Evolutionary conservation across 2,329 filamentous ascomycete species (phyloP).

Genomic region (Leptodontidium sp.): DNA sequence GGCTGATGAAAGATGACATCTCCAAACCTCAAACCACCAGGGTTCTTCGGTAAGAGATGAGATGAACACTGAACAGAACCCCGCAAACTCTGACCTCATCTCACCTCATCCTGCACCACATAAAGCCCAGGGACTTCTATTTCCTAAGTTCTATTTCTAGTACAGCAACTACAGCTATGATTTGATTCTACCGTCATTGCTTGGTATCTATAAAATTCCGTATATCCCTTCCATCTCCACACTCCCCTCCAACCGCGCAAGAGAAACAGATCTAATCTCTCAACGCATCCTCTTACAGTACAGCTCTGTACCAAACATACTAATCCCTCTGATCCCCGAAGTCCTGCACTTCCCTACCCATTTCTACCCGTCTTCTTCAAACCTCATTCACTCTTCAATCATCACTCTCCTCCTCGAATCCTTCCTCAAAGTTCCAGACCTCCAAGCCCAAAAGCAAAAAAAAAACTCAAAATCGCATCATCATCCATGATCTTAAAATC

Average conservation of each 20-base stretch:
- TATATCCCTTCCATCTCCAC: slow-evolving; percentile 7
- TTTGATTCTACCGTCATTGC: background rate
- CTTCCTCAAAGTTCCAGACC: background rate
- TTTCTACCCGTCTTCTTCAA: background rate
- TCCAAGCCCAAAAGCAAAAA: background rate
- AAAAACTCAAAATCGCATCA: background rate
- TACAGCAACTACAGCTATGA: no score
- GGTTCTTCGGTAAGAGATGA: background rate
- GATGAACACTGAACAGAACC: background rate
- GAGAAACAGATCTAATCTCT: slow-evolving; percentile 3
- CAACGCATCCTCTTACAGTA: background rate
- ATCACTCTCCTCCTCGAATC: background rate
- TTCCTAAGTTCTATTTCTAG: no score
- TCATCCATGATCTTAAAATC: no score
- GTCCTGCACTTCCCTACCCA: background rate
- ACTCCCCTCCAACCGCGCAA: background rate
- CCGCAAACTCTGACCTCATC: slow-evolving; percentile 9
- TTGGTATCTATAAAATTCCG: no score
- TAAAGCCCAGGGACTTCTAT: background rate
- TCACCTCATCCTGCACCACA: background rate
- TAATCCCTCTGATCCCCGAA: no score
- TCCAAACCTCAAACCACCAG: no score
- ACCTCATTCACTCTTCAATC: background rate
- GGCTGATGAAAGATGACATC: background rate
- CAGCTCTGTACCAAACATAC: background rate